Evolutionary conservation across 208 protist species (phyloP), one percentile per base, ranked within the genome.

Genomic region (Crithidia expoeki): DNA sequence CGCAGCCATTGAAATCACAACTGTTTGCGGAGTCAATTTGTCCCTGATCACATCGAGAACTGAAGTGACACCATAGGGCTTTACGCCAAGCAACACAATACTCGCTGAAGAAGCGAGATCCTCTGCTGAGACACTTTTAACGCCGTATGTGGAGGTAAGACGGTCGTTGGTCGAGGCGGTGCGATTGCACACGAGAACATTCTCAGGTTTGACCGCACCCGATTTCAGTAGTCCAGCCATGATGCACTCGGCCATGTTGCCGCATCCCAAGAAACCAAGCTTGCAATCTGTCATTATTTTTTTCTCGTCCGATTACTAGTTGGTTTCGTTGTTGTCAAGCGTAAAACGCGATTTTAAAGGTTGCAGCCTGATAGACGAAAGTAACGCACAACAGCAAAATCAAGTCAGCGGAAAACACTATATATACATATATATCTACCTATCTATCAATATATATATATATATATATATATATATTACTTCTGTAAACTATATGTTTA

Each of bases 1-100:
- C 2, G 96, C 97, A 6, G 94, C 94, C 64, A 99, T 88, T 5
- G 94, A 98, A 38, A 99, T 83, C 61, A 99, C n/a, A 17, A 98
- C 40, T 67, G 81, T 86, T 11, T 81, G 56, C 4, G 36, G 32
- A 7, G 71, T 84, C 6, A 92, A 33, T 12, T 36, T 62, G 3
- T 70, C 40, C 12, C 62, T 59, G 25, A 98, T 90, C 0, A 66
- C 65, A 11, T 80, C 74, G 23, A 98, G 65, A 25, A 98, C 79
- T 9, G 34, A 57, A 6, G 68, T 66, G 2, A 98, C 68, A 0
- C 81, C 77, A 51, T 97, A 81, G 21, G 98, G 98, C 72, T 99
- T 99, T 6, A 98, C 95, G 0, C 92, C 90, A 14, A 99, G 47
- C 59, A 98, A 67, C 23, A 98, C 72, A 12, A 98, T 77, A 34